Percentiles rank a stretch among this genome's conserved stretches.
phyloP scores from a whole-genome alignment of 2,329 filamentous ascomycete genomes.

The Verticillium albo-atrum region DNA sequence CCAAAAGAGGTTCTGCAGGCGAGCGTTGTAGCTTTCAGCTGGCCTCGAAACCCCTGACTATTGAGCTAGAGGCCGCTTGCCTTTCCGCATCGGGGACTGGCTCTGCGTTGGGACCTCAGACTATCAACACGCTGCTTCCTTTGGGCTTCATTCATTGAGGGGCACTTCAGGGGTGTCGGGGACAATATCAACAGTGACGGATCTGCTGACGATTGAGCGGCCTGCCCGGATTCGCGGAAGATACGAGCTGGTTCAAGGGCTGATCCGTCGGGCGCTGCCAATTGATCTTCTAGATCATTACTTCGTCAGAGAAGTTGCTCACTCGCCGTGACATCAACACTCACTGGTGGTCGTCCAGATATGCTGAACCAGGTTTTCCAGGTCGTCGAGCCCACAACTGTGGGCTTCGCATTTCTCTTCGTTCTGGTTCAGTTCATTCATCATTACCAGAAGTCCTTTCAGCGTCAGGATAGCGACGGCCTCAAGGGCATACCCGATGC shows the following conservation, averaged over 20 bases:
- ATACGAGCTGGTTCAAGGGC: not conserved
- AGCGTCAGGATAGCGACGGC: not conserved
- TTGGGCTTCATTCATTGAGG: not conserved
- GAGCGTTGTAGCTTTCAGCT: not conserved
- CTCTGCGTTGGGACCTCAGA: not conserved
- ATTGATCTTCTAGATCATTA: not conserved
- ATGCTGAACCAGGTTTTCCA: not conserved
- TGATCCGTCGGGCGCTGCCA: not conserved
- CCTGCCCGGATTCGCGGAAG: not conserved
- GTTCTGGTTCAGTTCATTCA: not conserved
- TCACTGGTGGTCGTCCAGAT: too few species aligned
- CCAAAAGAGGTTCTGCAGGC: not conserved
- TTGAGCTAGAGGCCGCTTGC: not conserved
- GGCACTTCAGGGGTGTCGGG: not conserved
- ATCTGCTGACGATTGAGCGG: not conserved
- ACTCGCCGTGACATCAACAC: too few species aligned
- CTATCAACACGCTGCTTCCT: not conserved
- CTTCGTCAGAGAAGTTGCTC: too few species aligned
- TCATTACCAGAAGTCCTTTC: not conserved
- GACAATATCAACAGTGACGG: not conserved
- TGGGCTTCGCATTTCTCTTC: not conserved
- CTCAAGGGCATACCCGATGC: not conserved
- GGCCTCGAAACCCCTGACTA: not conserved
- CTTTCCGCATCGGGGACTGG: not conserved
- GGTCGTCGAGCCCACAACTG: not conserved